Base-by-base conservation (phyloP, 768 basidiomycete genomes). In the Kwoniella dejecticola region DNA sequence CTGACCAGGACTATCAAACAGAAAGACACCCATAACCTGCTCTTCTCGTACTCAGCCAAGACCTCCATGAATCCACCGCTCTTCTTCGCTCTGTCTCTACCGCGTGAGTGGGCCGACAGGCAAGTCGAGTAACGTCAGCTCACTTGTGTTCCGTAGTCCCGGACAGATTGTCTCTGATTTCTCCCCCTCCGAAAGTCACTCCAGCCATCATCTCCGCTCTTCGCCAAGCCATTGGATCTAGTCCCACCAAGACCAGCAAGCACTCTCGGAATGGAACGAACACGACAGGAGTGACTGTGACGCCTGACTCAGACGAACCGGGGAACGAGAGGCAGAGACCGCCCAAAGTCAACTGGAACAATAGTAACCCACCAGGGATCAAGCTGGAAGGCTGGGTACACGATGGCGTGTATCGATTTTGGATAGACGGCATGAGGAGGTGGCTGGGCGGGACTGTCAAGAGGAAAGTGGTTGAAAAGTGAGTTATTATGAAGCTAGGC, bases 301-400 rank as follows among this genome's bases (percentile, higher is more conserved):
- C 38, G 8, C 23, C 48, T 2, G 49, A 44, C 21, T 21, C 38
- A 11, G 24, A 46, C 29, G 49, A 33, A 3, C 44, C 57, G 3
- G 11, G n/a, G 17, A 21, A 11, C 8, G 42, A 23, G 19, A 17
- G 44, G 38, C 17, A 26, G 3, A 45, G 36, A n/a, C 21, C 48
- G 12, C 38, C 57, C 24, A 60, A 45, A 24, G 26, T 40, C 19
- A 45, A 38, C 2, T 59, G 71, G 60, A 55, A 67, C 41, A 57
- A 63, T 6, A 30, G 50, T 48, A 26, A 58, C 30, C 38, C 65
- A 13, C 31, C 63, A 53, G 45, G 60, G 17, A 65, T 74, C 46
- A 69, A 70, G 48, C 49, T 72, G 21, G 73, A 75, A 59, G 73
- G 73, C 23, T 75, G 73, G 73, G 69, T 72, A 3, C 64, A 72